Evolutionary conservation across 192 early-diverging fungal species (phyloP), one percentile per base, ranked within the genome.

Genomic region (Linnemannia hyalina): DNA sequence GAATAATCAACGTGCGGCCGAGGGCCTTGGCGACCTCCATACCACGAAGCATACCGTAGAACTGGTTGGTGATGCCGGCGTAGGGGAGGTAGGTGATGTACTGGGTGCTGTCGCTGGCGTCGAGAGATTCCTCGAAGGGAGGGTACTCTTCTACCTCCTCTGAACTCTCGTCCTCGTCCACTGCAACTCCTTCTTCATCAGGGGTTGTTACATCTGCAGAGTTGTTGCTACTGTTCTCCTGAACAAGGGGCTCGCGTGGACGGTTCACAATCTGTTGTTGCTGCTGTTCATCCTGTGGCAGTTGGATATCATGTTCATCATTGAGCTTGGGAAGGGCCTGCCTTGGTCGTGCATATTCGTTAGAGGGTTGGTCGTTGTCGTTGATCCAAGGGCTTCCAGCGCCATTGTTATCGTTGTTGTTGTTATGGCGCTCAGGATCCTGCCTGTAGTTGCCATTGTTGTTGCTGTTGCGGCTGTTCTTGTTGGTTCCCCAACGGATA

Each of bases 21-120:
- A 78, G 55, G 26, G 78, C 75, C 42, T 81, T 86, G 16, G 84
- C 84, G 23, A 86, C 70, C 42, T 86, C 84, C 75, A 86, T 80
- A n/a, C 84, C 84, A 32, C 84, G 75, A 47, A 86, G 80, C 78
- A 86, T 81, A 5, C 84, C 84, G 49, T 86, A 86, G 63, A 86
- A 86, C 54, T 86, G 84, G 72, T 86, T 86, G 70, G 84, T 86
- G 73, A 86, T 86, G 10, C 84, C 84, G 8, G 84, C 84, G n/a
- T 86, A 86, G 6, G 84, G 84, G 11, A 86, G 60, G 71, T 86
- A 86, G 8, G 84, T 77, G 40, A 86, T 32, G 54, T 80, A 86
- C 52, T 81, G 54, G 22, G 68, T 76, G 41, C 13, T 55, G 26
- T 80, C 75, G 16, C 68, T 47, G 18, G 73, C 47, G 32, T 81